Evolutionary conservation across 2,329 filamentous ascomycete species (phyloP).

Genomic region (Botrytis deweyae): DNA sequence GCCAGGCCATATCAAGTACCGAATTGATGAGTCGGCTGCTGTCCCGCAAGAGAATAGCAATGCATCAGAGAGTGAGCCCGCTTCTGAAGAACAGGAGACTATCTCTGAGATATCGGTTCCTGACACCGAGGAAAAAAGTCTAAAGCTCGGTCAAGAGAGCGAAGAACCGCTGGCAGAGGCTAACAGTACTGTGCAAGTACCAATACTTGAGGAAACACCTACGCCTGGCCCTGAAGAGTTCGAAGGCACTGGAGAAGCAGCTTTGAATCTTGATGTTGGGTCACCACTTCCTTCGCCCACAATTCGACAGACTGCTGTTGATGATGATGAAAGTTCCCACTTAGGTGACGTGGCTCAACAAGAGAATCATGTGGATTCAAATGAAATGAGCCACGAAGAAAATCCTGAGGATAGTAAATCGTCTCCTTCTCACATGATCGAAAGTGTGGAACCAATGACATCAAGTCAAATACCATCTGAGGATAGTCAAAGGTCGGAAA

Average conservation of each 20-base stretch:
- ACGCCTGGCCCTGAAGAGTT: neutral
- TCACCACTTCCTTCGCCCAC: conserved; percentile 2
- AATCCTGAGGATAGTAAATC: neutral
- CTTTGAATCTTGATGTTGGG: conserved; percentile 9
- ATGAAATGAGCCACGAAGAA: neutral
- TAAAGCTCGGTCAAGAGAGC: neutral
- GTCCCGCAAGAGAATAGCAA: neutral
- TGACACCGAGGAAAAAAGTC: neutral
- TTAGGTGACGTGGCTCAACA: neutral
- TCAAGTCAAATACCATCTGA: neutral
- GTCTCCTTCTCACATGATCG: neutral
- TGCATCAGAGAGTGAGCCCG: neutral
- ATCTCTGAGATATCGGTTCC: neutral
- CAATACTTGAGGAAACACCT: neutral
- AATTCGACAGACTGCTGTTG: neutral
- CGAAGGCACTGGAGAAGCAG: conserved; percentile 9
- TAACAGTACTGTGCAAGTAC: neutral
- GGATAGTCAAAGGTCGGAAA: neutral
- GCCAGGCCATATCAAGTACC: neutral
- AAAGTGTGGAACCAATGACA: neutral
- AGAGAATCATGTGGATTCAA: neutral
- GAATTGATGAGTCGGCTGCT: neutral
- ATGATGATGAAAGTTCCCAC: neutral
- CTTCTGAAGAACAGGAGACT: neutral
- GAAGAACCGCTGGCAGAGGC: neutral